Conservation (phyloP, 441 rosid genomes). For the Lagerstroemia fauriei region DNA sequence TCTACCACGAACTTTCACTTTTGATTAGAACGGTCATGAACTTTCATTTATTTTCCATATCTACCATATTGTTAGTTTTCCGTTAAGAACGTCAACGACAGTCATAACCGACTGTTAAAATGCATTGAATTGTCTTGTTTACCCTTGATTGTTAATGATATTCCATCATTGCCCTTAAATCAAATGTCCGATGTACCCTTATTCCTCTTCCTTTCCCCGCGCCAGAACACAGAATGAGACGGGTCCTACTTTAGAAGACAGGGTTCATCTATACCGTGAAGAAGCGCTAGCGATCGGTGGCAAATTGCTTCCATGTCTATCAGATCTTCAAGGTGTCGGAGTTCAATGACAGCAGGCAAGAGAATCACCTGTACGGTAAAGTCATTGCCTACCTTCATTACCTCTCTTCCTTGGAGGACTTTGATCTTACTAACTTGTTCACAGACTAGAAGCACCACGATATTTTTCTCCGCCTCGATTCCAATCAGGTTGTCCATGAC, state of each 20-base stretch:
- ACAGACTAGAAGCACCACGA: conserved; percentile 60
- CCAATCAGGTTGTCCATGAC: conserved; percentile 62
- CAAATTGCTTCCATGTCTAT: conserved; percentile 59
- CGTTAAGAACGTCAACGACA: too few species aligned
- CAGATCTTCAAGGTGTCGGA: conserved; percentile 74
- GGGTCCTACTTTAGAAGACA: conserved; percentile 57
- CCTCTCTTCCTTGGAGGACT: conserved; percentile 64
- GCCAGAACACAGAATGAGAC: too few species aligned
- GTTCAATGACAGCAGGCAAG: conserved; percentile 59
- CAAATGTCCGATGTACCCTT: too few species aligned
- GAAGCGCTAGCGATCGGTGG: conserved; percentile 49
- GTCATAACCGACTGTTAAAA: too few species aligned
- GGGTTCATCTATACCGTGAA: conserved; percentile 58
- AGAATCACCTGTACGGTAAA: conserved; percentile 57
- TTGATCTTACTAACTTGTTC: conserved; percentile 76
- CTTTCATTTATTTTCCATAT: too few species aligned
- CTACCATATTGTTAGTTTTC: too few species aligned
- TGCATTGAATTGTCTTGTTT: too few species aligned
- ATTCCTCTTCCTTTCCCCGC: too few species aligned
- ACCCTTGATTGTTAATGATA: too few species aligned
- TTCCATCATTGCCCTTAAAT: too few species aligned
- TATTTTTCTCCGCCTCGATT: conserved; percentile 64
- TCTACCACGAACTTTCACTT: too few species aligned
- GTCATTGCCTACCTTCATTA: conserved; percentile 66
- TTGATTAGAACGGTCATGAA: too few species aligned